phyloP scores from a whole-genome alignment of 805 yeast species.

The Ogataea neopini region DNA sequence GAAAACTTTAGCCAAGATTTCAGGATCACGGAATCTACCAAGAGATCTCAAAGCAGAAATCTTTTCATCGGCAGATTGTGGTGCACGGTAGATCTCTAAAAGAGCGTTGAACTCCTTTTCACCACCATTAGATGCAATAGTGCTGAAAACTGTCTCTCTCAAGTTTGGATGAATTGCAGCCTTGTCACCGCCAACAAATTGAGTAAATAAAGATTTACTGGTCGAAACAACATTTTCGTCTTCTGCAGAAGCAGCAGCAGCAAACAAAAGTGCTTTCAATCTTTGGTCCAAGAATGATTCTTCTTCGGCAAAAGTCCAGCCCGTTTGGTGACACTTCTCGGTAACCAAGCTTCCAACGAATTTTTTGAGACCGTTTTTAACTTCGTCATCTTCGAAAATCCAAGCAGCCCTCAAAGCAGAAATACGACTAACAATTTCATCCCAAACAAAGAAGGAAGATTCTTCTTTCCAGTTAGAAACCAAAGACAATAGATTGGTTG shows the following conservation, averaged over 20 bases:
- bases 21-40: conserved; percentile 46
- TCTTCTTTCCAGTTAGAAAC: conserved; percentile 41
- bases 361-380: conserved; percentile 33
- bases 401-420: conserved; percentile 33
- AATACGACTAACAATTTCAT: conserved; percentile 49
- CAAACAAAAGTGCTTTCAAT: conserved; percentile 44
- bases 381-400: conserved; percentile 41
- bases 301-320: conserved; percentile 84
- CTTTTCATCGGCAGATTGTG: conserved; percentile 57
- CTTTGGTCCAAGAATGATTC: conserved; percentile 48
- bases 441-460: conserved; percentile 55
- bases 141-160: conserved; percentile 44
- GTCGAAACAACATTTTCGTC: conserved; percentile 40
- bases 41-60: conserved; percentile 56
- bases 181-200: conserved; percentile 28
- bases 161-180: conserved; percentile 47
- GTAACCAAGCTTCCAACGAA: conserved; percentile 35
- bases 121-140: conserved; percentile 43
- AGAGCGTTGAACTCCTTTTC: conserved; percentile 43
- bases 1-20: conserved; percentile 41
- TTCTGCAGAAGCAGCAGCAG: conserved; percentile 42
- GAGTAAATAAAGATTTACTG: conserved; percentile 30
- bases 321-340: conserved; percentile 46
- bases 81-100: conserved; percentile 46
- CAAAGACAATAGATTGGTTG: conserved; percentile 49